Conservation (phyloP, 1,139 yeast genomes). For the Pichia sp. region DNA sequence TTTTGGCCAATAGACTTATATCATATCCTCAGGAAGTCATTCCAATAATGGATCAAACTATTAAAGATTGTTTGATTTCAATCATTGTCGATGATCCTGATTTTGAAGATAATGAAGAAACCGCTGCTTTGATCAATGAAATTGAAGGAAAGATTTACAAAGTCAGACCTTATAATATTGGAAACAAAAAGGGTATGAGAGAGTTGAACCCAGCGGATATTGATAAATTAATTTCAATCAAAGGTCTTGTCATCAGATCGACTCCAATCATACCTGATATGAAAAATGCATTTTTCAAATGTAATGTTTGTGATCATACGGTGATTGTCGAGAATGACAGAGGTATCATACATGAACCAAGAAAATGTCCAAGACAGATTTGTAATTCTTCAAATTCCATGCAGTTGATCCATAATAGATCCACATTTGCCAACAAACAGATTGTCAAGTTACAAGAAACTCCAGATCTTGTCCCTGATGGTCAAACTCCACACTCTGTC, state of each 20-base stretch:
- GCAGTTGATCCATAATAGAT: slow-evolving; percentile 86
- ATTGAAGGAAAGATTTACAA: slow-evolving; percentile 79
- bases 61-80: slow-evolving; percentile 84
- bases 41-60: slow-evolving; percentile 95
- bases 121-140: slow-evolving; percentile 39
- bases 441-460: slow-evolving; percentile 92
- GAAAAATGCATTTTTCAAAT: slow-evolving; percentile 94
- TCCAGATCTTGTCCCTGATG: slow-evolving; percentile 97
- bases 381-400: slow-evolving; percentile 86
- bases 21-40: slow-evolving; percentile 95
- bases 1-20: slow-evolving; percentile 74
- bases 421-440: slow-evolving; percentile 91
- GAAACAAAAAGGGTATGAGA: slow-evolving; percentile 74
- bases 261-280: slow-evolving; percentile 95
- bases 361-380: slow-evolving; percentile 80
- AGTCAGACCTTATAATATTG: slow-evolving; percentile 79
- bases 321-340: slow-evolving; percentile 88
- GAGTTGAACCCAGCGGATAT: slow-evolving; percentile 94
- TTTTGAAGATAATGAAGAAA: slow-evolving; percentile 19
- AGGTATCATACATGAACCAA: slow-evolving; percentile 90
- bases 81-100: slow-evolving; percentile 53
- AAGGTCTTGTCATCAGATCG: slow-evolving; percentile 84
- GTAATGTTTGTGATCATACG: slow-evolving; percentile 93
- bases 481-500: slow-evolving; percentile 96
- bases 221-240: slow-evolving; percentile 83